Percentiles rank a stretch among this genome's conserved stretches.
phyloP scores from a whole-genome alignment of 1,284 basidiomycete species.

The Vanrija humicola region DNA sequence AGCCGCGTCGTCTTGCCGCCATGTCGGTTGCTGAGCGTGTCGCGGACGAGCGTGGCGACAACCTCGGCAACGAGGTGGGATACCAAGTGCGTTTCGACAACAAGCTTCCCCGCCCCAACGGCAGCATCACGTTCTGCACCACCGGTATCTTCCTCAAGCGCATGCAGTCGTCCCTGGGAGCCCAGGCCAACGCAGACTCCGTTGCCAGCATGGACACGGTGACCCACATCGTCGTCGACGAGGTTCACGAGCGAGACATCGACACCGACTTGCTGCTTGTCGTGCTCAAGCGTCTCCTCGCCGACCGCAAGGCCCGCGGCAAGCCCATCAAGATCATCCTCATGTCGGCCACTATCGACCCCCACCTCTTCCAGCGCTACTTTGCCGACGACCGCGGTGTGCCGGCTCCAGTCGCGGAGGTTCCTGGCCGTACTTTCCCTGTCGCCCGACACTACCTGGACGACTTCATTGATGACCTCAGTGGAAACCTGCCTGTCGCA shows the following conservation, averaged over 20 bases:
- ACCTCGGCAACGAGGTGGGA: slow-evolving; percentile 68
- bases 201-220: slow-evolving; percentile 65
- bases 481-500: slow-evolving; percentile 39
- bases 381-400: slow-evolving; percentile 63
- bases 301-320: slow-evolving; percentile 67
- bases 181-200: slow-evolving; percentile 43
- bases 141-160: slow-evolving; percentile 86
- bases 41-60: slow-evolving; percentile 80
- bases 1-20: slow-evolving; percentile 87
- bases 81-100: slow-evolving; percentile 92
- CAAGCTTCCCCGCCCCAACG: slow-evolving; percentile 74
- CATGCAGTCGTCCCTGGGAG: slow-evolving; percentile 69
- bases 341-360: slow-evolving; percentile 95
- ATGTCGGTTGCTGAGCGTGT: slow-evolving; percentile 91
- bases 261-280: slow-evolving; percentile 91
- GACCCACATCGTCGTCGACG: slow-evolving; percentile 90
- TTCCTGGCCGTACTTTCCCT: slow-evolving; percentile 90
- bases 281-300: slow-evolving; percentile 79
- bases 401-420: slow-evolving; percentile 71
- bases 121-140: slow-evolving; percentile 86
- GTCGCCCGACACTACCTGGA: slow-evolving; percentile 79
- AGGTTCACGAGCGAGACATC: slow-evolving; percentile 94
- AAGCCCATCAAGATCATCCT: slow-evolving; percentile 82
- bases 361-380: slow-evolving; percentile 81
- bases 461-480: slow-evolving; percentile 63